Base-by-base conservation (phyloP, 1,139 yeast genomes). In the Suhomyces anneliseae region DNA sequence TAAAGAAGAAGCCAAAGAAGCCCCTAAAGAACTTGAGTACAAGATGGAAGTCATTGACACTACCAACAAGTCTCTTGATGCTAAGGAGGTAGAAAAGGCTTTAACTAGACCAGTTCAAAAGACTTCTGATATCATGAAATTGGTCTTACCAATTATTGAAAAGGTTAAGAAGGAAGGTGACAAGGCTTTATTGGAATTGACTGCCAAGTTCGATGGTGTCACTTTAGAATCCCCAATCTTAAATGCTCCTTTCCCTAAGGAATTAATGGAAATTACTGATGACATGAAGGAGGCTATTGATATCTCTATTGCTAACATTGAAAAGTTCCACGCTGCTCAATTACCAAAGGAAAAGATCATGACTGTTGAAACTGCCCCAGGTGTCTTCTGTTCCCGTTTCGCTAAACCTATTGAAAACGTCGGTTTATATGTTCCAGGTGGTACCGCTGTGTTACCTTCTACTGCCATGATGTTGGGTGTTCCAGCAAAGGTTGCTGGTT, bases 401-500 rank as follows among this genome's bases (percentile, higher is more conserved):
- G 88, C 98, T 11, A 84, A 96, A 60, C 95, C 99, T 8, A 90
- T 93, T 58, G 96, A 90, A 61, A 85, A 82, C 49, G 99, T 93
- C 44, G 99, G 99, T 49, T 79, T 95, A 52, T 93, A 93, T 64
- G 90, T 93, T 49, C 99, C 99, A 43, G 99, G 99, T 57, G 99
- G 99, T 57, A 90, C 99, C 43, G 99, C 99, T 1, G 95, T 95
- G 31, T 78, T 93, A 54, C 99, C 99, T 35, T 92, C 98, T 11
- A 93, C 99, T 15, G 96, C 99, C 10, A 80, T 93, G 73, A 93
- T 93, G 97, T 79, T 93, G 60, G 98, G 99, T 60, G 97, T 93
- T 36, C 99, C 99, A n/a, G 99, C 99, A 14, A 82, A 85, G 68
- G 99, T 93, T 50, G 99, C 99, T 27, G 97, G 97, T 3, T 93